Percentiles rank a stretch among this genome's conserved stretches.
Conservation (phyloP, 148 eudicot species). For the Simmondsia chinensis region DNA sequence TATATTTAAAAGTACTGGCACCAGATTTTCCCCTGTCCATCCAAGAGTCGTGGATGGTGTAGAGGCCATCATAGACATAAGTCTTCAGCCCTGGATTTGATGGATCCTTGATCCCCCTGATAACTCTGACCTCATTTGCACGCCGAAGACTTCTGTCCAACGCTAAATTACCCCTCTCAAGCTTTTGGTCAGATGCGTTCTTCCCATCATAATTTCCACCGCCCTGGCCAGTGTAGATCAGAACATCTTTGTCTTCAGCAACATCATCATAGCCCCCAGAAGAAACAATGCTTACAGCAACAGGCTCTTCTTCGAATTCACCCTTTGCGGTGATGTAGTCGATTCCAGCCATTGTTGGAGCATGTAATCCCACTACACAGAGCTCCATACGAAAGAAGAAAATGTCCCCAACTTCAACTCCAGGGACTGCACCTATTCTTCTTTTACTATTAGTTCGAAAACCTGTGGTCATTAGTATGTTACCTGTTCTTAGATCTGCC, state of each 20-base stretch:
- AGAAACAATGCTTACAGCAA: constrained; percentile 84
- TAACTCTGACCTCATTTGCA: constrained; percentile 65
- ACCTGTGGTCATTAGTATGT: constrained; percentile 54
- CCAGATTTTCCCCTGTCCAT: constrained; percentile 68
- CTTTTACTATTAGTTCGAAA: constrained; percentile 53
- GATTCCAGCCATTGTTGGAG: constrained; percentile 93
- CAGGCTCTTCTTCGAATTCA: constrained; percentile 55
- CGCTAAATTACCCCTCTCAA: constrained; percentile 87
- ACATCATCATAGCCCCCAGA: constrained; percentile 87
- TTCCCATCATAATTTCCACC: constrained; percentile 59
- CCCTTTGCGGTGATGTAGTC: constrained; percentile 51
- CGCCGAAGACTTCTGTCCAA: constrained; percentile 76
- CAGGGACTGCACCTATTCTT: constrained; percentile 75
- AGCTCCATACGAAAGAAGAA: constrained; percentile 93
- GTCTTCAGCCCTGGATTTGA: constrained; percentile 37
- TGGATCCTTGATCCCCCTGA: constrained; percentile 67
- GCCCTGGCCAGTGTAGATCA: constrained; percentile 85
- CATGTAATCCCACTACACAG: constrained; percentile 74
- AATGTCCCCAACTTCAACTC: constrained; percentile 82
- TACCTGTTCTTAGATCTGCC: constrained; percentile 54
- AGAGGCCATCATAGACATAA: constrained; percentile 83
- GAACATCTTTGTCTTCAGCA: constrained; percentile 58
- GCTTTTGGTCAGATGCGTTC: constrained; percentile 77
- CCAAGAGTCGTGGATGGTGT: constrained; percentile 82
- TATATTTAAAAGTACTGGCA: constrained; percentile 70